Evolutionary conservation across 2,329 filamentous ascomycete genomes (phyloP), one percentile per base, ranked within the genome.

Genomic region (Raffaelea deltoideospora): DNA sequence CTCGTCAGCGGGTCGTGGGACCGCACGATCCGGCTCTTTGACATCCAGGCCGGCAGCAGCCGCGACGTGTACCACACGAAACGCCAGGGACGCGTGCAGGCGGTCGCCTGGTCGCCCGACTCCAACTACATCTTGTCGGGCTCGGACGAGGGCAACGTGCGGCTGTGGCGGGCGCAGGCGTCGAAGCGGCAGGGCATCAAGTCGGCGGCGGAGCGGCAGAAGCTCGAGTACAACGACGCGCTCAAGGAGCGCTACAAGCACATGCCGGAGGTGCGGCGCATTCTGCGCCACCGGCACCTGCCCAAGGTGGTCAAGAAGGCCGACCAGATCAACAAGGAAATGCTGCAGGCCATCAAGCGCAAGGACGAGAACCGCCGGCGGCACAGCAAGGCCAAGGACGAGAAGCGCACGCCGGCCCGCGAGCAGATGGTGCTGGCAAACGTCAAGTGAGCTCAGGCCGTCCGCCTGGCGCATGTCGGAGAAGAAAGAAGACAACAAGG

Each of bases 1-100:
- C 72, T 98, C 32, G 85, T 96, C 17, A 84, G 79, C 13, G 90
- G 84, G 5, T 86, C 80, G 1, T 92, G 90, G 60, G 84, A 92
- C 53, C 76, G 86, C 43, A 94, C 85, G 5, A 67, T 98, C 36
- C 76, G 90, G 35, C 63, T 96, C 34, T 96, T 86, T 82, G 75
- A 75, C 53, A 72, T 82, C 39, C 72, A 78, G 45, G 65, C 78
- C 43, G 88, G 88, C 19, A 84, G 90, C 58, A 87, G 82, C 13
- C 72, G 87, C 48, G 90, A 98, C 52, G 76, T 95, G 34, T 98
- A 96, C 60, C 87, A 96, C 63, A 96, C 90, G 15, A 93, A 95
- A 61, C 77, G 90, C 44, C 95, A 95, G 88, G 88, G 96, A 63
- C 74, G 88, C 47, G 86, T 95, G 38, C 92, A 48, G 17, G 36